phyloP scores from a whole-genome alignment of 768 basidiomycete species.

The Lyophyllum atratum region DNA sequence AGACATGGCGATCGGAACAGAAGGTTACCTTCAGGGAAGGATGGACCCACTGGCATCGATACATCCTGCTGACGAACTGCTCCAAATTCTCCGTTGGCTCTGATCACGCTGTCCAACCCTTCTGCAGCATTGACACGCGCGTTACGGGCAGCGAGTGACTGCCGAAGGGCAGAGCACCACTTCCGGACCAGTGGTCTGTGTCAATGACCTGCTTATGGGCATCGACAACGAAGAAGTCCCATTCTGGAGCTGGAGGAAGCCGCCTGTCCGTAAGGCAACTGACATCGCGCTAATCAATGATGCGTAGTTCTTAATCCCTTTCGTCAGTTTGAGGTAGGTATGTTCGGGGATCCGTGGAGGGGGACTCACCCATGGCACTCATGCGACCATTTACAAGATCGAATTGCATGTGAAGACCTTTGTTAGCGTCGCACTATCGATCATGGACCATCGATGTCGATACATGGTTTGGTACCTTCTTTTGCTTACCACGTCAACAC shows the following conservation, averaged over 20 bases:
- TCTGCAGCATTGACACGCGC: conserved; percentile 3
- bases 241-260: conserved; percentile 3
- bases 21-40: background rate
- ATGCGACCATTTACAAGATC: conserved; percentile 1
- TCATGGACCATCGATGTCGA: too few species aligned
- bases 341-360: background rate
- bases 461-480: too few species aligned
- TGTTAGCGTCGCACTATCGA: background rate
- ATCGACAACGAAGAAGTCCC: conserved; percentile 4
- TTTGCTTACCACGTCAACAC: too few species aligned
- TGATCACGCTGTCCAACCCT: conserved; percentile 1
- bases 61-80: conserved; percentile 1
- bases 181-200: too few species aligned
- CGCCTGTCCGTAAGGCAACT: background rate
- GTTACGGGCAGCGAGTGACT: background rate
- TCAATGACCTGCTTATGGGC: too few species aligned
- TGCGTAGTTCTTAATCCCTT: background rate
- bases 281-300: background rate
- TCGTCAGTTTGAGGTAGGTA: background rate
- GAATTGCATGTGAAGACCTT: background rate
- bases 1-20: background rate
- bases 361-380: conserved; percentile 2
- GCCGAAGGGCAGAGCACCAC: background rate
- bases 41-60: conserved; percentile 2
- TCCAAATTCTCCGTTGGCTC: background rate